These are phyloP conservation scores for Cryptococcus hybrid DNA, from an alignment of 1,284 basidiomycete species.

Conservation along the genomic window DNA sequence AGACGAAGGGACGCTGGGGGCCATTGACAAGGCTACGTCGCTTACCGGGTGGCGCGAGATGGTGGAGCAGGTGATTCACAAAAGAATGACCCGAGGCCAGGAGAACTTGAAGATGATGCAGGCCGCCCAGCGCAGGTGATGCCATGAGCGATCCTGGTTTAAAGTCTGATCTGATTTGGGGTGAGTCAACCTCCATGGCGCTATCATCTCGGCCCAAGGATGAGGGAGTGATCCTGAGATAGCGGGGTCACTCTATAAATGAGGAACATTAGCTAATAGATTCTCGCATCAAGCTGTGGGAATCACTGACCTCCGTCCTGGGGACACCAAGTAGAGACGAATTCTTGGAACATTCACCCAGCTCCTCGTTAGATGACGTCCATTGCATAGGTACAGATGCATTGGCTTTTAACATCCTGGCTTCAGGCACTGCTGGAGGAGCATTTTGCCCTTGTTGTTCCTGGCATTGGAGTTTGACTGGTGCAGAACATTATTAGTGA, in stretches of 20 bases:
- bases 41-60: slow-evolving; percentile 26
- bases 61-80: slow-evolving; percentile 42
- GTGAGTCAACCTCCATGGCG: slow-evolving; percentile 43
- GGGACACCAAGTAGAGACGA: slow-evolving; percentile 20
- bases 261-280: not conserved
- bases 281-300: not conserved
- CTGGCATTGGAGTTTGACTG: not conserved
- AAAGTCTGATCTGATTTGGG: slow-evolving; percentile 7
- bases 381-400: slow-evolving; percentile 37
- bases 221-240: slow-evolving; percentile 7
- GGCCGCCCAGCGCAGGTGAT: slow-evolving; percentile 23
- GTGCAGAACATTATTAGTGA: slow-evolving; percentile 26
- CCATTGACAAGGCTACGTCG: slow-evolving; percentile 32
- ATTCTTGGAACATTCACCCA: slow-evolving; percentile 19
- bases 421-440: slow-evolving; percentile 35
- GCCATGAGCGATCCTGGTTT: slow-evolving; percentile 13
- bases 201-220: not conserved
- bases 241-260: slow-evolving; percentile 11
- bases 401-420: slow-evolving; percentile 11
- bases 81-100: slow-evolving; percentile 45
- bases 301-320: slow-evolving; percentile 32
- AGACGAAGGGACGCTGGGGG: slow-evolving; percentile 43
- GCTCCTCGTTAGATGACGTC: slow-evolving; percentile 38
- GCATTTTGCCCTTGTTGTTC: slow-evolving; percentile 30
- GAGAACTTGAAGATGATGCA: slow-evolving; percentile 29